phyloP scores from a whole-genome alignment of 352 stramenopile species.

The Phytopythium kandeliae region DNA sequence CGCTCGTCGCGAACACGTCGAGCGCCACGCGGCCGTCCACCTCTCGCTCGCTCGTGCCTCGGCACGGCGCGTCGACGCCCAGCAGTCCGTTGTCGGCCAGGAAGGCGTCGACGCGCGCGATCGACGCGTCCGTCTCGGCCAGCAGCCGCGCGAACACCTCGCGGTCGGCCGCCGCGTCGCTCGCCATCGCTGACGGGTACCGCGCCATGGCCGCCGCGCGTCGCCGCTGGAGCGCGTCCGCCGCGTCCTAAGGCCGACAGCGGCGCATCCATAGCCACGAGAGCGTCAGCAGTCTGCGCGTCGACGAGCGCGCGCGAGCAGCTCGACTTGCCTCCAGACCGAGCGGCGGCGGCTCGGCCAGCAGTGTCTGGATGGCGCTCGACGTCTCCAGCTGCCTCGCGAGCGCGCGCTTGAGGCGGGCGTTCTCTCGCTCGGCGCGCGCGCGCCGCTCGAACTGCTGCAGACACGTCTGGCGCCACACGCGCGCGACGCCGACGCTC shows the following conservation, averaged over 20 bases:
- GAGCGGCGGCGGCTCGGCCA: background rate
- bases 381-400: slow-evolving; percentile 44
- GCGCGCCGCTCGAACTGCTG: slow-evolving; percentile 2
- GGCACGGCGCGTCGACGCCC: slow-evolving; percentile 12
- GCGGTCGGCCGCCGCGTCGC: slow-evolving; percentile 9
- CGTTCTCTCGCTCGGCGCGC: slow-evolving; percentile 36
- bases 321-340: too few relatives aligned
- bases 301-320: too few relatives aligned
- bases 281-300: too few relatives aligned
- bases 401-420: slow-evolving; percentile 39
- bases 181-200: background rate
- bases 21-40: slow-evolving; percentile 19
- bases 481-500: background rate
- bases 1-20: slow-evolving; percentile 27
- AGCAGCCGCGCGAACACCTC: slow-evolving; percentile 23
- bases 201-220: background rate
- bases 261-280: background rate
- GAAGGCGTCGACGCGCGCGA: slow-evolving; percentile 17
- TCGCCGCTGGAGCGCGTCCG: background rate
- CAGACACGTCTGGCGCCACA: slow-evolving; percentile 4
- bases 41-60: slow-evolving; percentile 21
- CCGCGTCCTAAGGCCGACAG: slow-evolving; percentile 3
- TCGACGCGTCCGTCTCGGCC: slow-evolving; percentile 18
- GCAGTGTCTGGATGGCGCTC: slow-evolving; percentile 24
- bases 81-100: slow-evolving; percentile 20